Evolutionary conservation across 2,329 filamentous ascomycete species (phyloP).

Genomic region (Blastomyces percursus): DNA sequence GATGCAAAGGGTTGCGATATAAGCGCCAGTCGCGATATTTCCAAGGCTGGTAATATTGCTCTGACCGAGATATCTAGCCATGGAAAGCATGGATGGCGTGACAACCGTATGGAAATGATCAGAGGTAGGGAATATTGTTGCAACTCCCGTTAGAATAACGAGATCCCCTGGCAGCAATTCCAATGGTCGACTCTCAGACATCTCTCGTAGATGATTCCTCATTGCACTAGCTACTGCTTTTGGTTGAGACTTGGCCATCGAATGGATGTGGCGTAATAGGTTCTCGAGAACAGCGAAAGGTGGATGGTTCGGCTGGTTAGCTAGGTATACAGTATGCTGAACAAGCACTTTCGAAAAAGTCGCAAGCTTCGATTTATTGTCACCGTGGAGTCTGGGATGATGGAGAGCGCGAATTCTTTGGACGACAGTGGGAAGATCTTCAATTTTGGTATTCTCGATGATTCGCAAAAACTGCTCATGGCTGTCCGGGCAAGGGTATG

Average conservation of each 20-base stretch:
- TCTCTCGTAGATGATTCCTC: constrained; percentile 54
- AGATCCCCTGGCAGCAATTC: constrained; percentile 58
- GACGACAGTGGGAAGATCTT: constrained; percentile 64
- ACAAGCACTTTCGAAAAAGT: constrained; percentile 41
- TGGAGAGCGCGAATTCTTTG: constrained; percentile 88
- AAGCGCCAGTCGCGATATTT: constrained; percentile 64
- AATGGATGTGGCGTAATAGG: constrained; percentile 82
- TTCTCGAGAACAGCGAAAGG: constrained; percentile 63
- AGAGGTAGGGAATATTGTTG: constrained; percentile 80
- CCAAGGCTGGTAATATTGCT: constrained; percentile 54
- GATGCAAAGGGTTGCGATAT: constrained; percentile 64
- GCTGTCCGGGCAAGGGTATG: constrained; percentile 71
- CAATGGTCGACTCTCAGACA: constrained; percentile 43
- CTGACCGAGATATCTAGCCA: constrained; percentile 72
- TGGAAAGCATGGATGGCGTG: constrained; percentile 78
- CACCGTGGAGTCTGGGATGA: constrained; percentile 71
- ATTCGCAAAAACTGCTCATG: constrained; percentile 62
- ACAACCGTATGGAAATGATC: constrained; percentile 96
- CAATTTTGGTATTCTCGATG: constrained; percentile 48
- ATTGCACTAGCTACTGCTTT: constrained; percentile 68
- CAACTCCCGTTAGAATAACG: constrained; percentile 69
- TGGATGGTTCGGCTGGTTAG: constrained; percentile 39
- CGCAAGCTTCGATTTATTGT: constrained; percentile 74
- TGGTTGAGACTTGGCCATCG: constrained; percentile 75
- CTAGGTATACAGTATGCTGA: constrained; percentile 49